Conservation (phyloP, 2,329 filamentous ascomycete species). For the Balansia obtecta region DNA sequence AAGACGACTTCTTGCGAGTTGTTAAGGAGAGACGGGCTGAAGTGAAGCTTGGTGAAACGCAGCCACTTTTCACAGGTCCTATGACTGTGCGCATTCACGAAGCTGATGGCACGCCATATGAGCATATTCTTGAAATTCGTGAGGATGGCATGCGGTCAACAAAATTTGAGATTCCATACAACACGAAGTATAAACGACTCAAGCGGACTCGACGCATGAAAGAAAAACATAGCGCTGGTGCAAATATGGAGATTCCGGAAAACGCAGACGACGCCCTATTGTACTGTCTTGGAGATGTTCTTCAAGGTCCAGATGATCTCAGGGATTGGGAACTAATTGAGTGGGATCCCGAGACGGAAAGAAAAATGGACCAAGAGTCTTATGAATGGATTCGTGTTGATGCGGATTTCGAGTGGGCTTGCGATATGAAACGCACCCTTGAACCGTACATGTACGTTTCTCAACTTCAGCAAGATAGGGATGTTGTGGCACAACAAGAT, state of each 20-base stretch:
- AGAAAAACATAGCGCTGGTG: conserved; percentile 49
- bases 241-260: conserved; percentile 46
- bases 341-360: conserved; percentile 81
- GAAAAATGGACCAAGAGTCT: conserved; percentile 86
- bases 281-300: conserved; percentile 84
- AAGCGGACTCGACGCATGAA: conserved; percentile 79
- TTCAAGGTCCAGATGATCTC: conserved; percentile 72
- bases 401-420: conserved; percentile 97
- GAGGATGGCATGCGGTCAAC: conserved; percentile 61
- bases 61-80: conserved; percentile 80
- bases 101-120: conserved; percentile 93
- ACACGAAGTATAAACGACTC: conserved; percentile 95
- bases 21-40: conserved; percentile 66
- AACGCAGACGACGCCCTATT: conserved; percentile 70
- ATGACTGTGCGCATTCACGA: conserved; percentile 98
- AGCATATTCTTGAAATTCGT: conserved; percentile 93
- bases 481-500: conserved; percentile 78
- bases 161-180: conserved; percentile 93
- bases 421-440: conserved; percentile 68
- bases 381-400: conserved; percentile 99
- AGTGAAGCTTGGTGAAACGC: conserved; percentile 56
- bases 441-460: conserved; percentile 97
- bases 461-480: conserved; percentile 90
- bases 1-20: conserved; percentile 69
- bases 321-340: conserved; percentile 75